phyloP scores from a whole-genome alignment of 2,329 filamentous ascomycete genomes.

The Trichocomaceae sp. region DNA sequence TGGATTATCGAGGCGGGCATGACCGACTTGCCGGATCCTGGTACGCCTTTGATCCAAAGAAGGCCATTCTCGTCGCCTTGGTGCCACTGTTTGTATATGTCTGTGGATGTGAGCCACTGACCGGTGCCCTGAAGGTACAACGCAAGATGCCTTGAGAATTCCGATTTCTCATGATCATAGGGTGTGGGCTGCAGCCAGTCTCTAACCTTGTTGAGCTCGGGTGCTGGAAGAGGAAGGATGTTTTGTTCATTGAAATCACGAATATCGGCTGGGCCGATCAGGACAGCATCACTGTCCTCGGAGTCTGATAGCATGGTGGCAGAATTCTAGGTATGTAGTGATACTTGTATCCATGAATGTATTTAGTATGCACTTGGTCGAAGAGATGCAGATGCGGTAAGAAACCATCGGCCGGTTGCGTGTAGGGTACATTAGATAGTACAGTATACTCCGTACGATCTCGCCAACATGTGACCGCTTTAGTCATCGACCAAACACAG shows the following conservation, averaged over 20 bases:
- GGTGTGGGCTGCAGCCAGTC: constrained; percentile 14
- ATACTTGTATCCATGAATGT: neutral
- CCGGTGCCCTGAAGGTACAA: constrained; percentile 11
- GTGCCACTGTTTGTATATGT: constrained; percentile 12
- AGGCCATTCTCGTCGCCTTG: constrained; percentile 7
- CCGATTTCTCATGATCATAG: constrained; percentile 6
- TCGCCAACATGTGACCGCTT: too few species aligned
- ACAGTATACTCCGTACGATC: too few species aligned
- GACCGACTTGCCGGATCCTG: constrained; percentile 18
- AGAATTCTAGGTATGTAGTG: neutral
- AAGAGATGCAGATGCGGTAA: too few species aligned
- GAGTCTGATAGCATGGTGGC: neutral
- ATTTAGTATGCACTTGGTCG: too few species aligned
- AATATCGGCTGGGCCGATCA: constrained; percentile 1
- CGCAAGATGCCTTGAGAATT: constrained; percentile 10
- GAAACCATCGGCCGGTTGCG: too few species aligned
- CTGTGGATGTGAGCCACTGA: constrained; percentile 11
- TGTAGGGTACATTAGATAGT: too few species aligned
- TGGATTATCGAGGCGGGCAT: constrained; percentile 15
- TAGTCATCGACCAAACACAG: too few species aligned
- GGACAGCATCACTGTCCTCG: neutral
- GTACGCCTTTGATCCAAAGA: constrained; percentile 17
- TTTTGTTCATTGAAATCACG: constrained; percentile 5
- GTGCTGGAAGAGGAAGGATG: constrained; percentile 2
- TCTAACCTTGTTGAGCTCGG: constrained; percentile 1